Percentiles rank a stretch among this genome's conserved stretches.
Conservation (phyloP, 345 rosid species). For the sweet orange (Citrus sinensis) region DVS_A1.0 CM039163.1:232501-233000, state of each 20-base stretch:
- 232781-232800: background rate
- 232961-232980: background rate
- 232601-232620: slow-evolving; percentile 24
- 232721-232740: background rate
- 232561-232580: slow-evolving; percentile 25
- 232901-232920: background rate
- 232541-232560: background rate
- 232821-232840: slow-evolving; percentile 4
- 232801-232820: slow-evolving; percentile 11
- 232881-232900: background rate
- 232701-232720: background rate
- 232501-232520: background rate
- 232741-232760: background rate
- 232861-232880: background rate
- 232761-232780: background rate
- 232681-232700: background rate
- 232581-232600: slow-evolving; percentile 22
- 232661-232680: slow-evolving; percentile 23
- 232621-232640: slow-evolving; percentile 23
- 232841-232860: slow-evolving; percentile 10
- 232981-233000: background rate
- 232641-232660: slow-evolving; percentile 41
- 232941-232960: background rate
- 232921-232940: background rate
- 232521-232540: background rate